These are phyloP conservation scores for Lupinus albus DNA, from an alignment of 306 rosid species.

Conservation along the genomic window DNA sequence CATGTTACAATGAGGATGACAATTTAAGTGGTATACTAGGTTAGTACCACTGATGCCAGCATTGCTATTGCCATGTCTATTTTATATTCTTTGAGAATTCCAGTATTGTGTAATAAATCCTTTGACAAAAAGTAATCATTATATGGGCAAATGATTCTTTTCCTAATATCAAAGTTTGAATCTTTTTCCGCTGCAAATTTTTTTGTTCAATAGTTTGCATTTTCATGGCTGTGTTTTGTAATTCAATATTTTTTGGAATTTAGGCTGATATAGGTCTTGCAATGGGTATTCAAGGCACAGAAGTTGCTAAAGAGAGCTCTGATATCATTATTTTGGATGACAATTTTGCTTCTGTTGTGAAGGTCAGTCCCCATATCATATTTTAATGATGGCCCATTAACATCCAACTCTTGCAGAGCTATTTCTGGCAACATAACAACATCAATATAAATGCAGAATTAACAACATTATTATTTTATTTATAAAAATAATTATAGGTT, in stretches of 20 bases:
- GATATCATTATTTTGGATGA: conserved; percentile 94
- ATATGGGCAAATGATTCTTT: not conserved
- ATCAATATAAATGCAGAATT: conserved; percentile 13
- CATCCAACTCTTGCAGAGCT: conserved; percentile 1
- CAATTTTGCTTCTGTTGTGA: conserved; percentile 83
- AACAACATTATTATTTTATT: no score
- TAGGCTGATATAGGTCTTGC: conserved; percentile 95
- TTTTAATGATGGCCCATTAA: conserved; percentile 12
- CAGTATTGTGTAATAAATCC: not conserved
- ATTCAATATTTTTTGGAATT: conserved; percentile 36
- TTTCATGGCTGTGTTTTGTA: conserved; percentile 20
- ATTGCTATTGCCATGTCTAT: conserved; percentile 14
- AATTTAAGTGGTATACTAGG: conserved; percentile 3
- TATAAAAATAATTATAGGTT: not conserved
- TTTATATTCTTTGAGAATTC: conserved; percentile 8
- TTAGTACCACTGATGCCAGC: conserved; percentile 10
- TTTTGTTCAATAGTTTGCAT: conserved; percentile 6
- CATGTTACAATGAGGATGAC: not conserved
- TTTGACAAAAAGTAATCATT: not conserved
- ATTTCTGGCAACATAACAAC: not conserved
- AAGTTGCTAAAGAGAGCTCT: conserved; percentile 93
- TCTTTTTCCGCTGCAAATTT: not conserved
- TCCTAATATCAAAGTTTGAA: conserved; percentile 8
- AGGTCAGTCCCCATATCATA: conserved; percentile 54
- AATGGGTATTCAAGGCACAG: conserved; percentile 89